Base-by-base conservation (phyloP, 2,329 filamentous ascomycete genomes). In the Calonectria naviculata region DNA sequence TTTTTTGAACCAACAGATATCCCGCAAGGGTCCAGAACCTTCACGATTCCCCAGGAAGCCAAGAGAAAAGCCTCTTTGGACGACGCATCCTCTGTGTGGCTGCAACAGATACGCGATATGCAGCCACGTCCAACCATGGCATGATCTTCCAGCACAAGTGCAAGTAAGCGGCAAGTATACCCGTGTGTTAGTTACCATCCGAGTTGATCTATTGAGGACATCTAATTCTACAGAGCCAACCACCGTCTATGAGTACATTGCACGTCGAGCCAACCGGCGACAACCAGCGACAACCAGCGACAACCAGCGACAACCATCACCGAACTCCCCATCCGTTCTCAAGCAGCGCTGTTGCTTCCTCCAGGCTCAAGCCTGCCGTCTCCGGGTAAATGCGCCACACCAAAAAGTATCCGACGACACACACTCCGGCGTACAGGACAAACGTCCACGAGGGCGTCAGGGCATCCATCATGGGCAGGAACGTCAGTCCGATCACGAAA, bases 361-460 rank as follows among this genome's bases (percentile, higher is more conserved):
- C 95, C 8, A 98, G 85, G 73, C 91, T 92, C 79, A 97, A 82
- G 0, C 95, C 95, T 67, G 91, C 93, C 70, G 95, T 97, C 85
- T 98, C 95, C 0, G 95, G 95, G 83, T 98, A 98, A 42, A 95
- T 93, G 31, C 82, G 83, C 89, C 91, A 95, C 13, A 97, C 88
- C 8, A 88, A 84, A 26, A 87, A 78, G 88, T 94, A 97, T 0
- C 94, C 94, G 2, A 83, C 78, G 2, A 85, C 82, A 80, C 95
- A 98, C 1, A 98, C 85, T 0, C 81, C 77, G 0, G 93, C 93
- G 83, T 98, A 98, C n/a, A 93, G 81, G 0, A 90, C 88, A 85
- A 98, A 98, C 0, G 95, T 97, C 85, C 91, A 93, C 8, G 88
- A 86, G 1, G 95, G 93, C 7, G 90, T 93, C 74, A 97, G 80